Percentiles rank a stretch among this genome's conserved stretches.
phyloP scores from a whole-genome alignment of 2,329 filamentous ascomycete genomes.

The Parascedosporium putredinis region DNA sequence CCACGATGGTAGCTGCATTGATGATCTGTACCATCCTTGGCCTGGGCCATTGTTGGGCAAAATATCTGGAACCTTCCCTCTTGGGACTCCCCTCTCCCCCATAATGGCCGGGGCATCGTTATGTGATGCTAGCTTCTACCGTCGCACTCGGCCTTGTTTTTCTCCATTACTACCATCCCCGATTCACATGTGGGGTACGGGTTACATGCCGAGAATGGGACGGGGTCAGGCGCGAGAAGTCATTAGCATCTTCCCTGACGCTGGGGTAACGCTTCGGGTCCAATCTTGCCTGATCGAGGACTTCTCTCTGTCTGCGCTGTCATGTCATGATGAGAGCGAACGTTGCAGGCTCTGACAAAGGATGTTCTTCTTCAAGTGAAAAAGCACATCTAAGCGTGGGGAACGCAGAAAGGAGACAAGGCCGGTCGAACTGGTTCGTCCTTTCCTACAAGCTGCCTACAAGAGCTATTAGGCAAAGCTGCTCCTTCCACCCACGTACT shows the following conservation, averaged over 20 bases:
- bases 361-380: too few species aligned
- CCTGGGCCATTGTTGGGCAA: not conserved
- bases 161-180: not conserved
- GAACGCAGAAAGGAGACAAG: too few species aligned
- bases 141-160: constrained; percentile 3
- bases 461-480: too few species aligned
- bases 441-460: too few species aligned
- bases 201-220: not conserved
- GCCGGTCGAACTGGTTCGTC: too few species aligned
- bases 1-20: not conserved
- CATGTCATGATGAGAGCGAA: not conserved
- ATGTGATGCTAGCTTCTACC: too few species aligned
- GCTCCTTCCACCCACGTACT: too few species aligned
- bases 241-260: not conserved
- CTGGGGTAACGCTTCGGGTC: not conserved
- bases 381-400: too few species aligned
- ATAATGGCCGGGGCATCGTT: not conserved
- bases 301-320: not conserved
- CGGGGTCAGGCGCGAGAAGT: not conserved
- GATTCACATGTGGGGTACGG: not conserved
- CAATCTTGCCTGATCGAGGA: not conserved
- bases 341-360: not conserved
- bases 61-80: not conserved
- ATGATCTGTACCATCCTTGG: not conserved
- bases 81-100: not conserved